phyloP scores from a whole-genome alignment of 805 yeast genomes.

The Starmerella khaoyaiensis region DNA sequence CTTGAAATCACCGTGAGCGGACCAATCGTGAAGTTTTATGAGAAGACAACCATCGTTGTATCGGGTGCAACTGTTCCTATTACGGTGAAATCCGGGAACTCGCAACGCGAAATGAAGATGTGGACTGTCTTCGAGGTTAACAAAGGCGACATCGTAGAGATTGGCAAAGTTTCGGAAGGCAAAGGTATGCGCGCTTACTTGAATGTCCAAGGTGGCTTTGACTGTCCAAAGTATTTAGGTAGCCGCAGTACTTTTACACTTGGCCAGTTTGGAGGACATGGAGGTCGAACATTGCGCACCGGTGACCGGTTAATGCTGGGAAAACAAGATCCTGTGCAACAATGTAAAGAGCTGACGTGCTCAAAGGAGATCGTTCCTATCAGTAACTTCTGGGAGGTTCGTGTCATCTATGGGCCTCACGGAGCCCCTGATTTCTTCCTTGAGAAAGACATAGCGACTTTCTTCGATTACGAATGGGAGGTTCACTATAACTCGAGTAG shows the following conservation, averaged over 20 bases:
- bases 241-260: slow-evolving; percentile 90
- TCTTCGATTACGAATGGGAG: slow-evolving; percentile 74
- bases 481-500: slow-evolving; percentile 95
- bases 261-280: slow-evolving; percentile 83
- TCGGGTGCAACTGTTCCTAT: slow-evolving; percentile 76
- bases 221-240: slow-evolving; percentile 86
- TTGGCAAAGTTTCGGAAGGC: slow-evolving; percentile 53
- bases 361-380: slow-evolving; percentile 48
- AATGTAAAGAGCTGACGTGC: slow-evolving; percentile 28
- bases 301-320: slow-evolving; percentile 88
- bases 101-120: slow-evolving; percentile 39
- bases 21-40: slow-evolving; percentile 74
- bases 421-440: slow-evolving; percentile 93
- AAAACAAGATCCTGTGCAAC: background rate
- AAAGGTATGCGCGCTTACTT: slow-evolving; percentile 82
- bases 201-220: slow-evolving; percentile 86
- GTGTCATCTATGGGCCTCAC: slow-evolving; percentile 94
- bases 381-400: slow-evolving; percentile 60
- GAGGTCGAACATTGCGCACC: slow-evolving; percentile 78
- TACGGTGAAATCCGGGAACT: slow-evolving; percentile 41
- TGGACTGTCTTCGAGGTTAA: slow-evolving; percentile 35
- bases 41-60: slow-evolving; percentile 59
- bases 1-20: slow-evolving; percentile 81
- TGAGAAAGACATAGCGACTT: slow-evolving; percentile 56
- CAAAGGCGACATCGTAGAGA: slow-evolving; percentile 59